These are phyloP conservation scores for Hypericum perforatum DNA, from an alignment of 345 rosid genomes.

Conservation along the genomic window DNA sequence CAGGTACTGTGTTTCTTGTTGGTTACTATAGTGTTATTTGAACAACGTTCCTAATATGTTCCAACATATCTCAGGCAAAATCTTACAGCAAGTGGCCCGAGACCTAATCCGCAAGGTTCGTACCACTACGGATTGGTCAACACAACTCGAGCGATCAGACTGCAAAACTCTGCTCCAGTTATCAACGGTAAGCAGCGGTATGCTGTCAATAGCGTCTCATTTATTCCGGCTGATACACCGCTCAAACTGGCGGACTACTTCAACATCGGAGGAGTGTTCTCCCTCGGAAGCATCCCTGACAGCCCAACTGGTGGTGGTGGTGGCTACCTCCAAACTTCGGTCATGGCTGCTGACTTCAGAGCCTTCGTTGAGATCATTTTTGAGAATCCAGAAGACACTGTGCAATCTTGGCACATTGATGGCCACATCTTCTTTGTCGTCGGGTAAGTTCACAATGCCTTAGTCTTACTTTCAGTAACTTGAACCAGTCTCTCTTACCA, in stretches of 20 bases:
- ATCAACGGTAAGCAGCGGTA: conserved; percentile 71
- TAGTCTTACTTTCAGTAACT: too few relatives aligned
- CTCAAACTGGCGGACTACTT: conserved; percentile 76
- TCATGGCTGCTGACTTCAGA: conserved; percentile 59
- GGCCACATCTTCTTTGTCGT: conserved; percentile 83
- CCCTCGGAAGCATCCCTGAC: conserved; percentile 55
- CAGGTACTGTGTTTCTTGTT: conserved; percentile 26
- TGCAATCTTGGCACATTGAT: conserved; percentile 86
- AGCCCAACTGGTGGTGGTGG: conserved; percentile 52
- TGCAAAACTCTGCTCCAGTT: conserved; percentile 57
- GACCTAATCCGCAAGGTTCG: conserved; percentile 91
- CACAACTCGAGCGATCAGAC: conserved; percentile 42
- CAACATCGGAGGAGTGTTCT: conserved; percentile 66
- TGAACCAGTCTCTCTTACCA: neutral
- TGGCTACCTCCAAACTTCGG: conserved; percentile 71
- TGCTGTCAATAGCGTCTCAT: conserved; percentile 79
- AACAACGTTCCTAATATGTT: neutral
- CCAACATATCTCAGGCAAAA: conserved; percentile 35
- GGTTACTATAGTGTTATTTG: neutral
- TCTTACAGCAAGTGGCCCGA: conserved; percentile 71
- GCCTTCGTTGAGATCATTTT: conserved; percentile 65
- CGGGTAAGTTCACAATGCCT: conserved; percentile 40
- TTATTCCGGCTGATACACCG: conserved; percentile 68
- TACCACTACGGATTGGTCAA: conserved; percentile 84
- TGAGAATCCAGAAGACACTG: conserved; percentile 55